Base-by-base conservation (phyloP, 495 filamentous ascomycete genomes). In the Penicillium parvum region DNA sequence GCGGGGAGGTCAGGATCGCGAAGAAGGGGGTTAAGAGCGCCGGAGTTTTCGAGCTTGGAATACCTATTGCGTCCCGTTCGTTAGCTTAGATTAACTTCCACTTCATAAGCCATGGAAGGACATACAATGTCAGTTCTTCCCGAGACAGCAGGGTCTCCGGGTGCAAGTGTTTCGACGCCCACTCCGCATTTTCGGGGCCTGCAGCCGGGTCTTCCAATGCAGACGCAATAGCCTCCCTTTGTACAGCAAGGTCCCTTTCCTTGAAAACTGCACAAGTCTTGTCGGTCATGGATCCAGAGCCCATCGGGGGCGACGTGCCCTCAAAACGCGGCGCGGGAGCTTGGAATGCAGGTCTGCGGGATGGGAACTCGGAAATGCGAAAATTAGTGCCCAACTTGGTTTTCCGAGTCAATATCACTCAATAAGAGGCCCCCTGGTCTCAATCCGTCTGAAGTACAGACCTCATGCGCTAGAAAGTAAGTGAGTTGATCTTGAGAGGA, bases 71-170 rank as follows among this genome's bases (percentile, higher is more conserved):
- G 14, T 21, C 3, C 4, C 1, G 21, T 58, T 32, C 55, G 51
- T 35, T 14, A 2, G 7, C 3, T n/a, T n/a, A n/a, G 11, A 1
- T 15, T 7, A 16, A 11, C 38, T 14, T 7, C 25, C 10, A 3
- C 17, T n/a, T 4, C 7, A 20, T 21, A 20, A 1, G 18, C 42
- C 20, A 30, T 16, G n/a, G 27, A 18, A 26, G 11, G 28, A 36
- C 57, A 25, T 57, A 70, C 69, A 71, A 35, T 29, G 38, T 40
- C 10, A 68, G 49, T 48, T 73, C 69, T 35, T 73, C 69, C 28
- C 58, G 55, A 7, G 68, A 70, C 28, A 73, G 54, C 17, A 73
- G 50, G 4, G 65, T 68, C 27, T 64, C 58, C 1, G 51, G 44
- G 26, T 30, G 50, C 17, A 72, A 40, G 39, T 69, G 57, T 22